phyloP scores from a whole-genome alignment of 495 filamentous ascomycete genomes.

The Aspergillus coremiiformis region DNA sequence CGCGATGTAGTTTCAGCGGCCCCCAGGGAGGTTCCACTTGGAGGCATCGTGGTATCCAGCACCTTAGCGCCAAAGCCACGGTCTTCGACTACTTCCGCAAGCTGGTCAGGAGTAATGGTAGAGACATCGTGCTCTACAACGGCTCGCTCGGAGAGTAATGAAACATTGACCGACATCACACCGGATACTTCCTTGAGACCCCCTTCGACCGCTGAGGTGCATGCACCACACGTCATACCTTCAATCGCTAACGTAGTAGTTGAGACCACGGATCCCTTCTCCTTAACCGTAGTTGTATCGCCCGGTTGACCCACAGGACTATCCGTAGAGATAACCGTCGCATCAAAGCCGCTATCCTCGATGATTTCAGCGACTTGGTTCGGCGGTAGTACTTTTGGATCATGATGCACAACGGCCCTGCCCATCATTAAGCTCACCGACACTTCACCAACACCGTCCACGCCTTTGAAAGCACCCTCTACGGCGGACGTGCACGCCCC shows the following conservation, averaged over 20 bases:
- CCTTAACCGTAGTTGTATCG: conserved; percentile 16
- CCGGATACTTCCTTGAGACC: conserved; percentile 67
- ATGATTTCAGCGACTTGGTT: conserved; percentile 76
- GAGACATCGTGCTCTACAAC: conserved; percentile 71
- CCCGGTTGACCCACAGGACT: conserved; percentile 39
- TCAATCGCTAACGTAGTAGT: conserved; percentile 84
- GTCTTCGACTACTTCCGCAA: conserved; percentile 86
- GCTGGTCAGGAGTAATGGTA: conserved; percentile 56
- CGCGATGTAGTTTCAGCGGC: conserved; percentile 35
- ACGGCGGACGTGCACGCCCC: conserved; percentile 85
- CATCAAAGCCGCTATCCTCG: conserved; percentile 91
- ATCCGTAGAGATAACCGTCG: conserved; percentile 81
- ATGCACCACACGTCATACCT: conserved; percentile 97
- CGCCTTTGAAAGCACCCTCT: conserved; percentile 72
- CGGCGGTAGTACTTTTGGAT: conserved; percentile 65
- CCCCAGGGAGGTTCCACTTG: conserved; percentile 13
- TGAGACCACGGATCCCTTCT: conserved; percentile 33
- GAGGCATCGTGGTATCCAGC: conserved; percentile 40
- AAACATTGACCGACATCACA: conserved; percentile 78
- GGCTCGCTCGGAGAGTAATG: conserved; percentile 61
- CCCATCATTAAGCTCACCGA: conserved; percentile 91
- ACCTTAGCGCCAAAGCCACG: conserved; percentile 86
- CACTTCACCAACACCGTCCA: conserved; percentile 72
- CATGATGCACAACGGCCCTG: conserved; percentile 82
- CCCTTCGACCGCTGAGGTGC: conserved; percentile 81